A percentile compares a stretch with the other conserved stretches of the same genome.
Evolutionary conservation across 2,329 filamentous ascomycete genomes (phyloP).

Genomic region (Diaporthe vaccinii): DNA sequence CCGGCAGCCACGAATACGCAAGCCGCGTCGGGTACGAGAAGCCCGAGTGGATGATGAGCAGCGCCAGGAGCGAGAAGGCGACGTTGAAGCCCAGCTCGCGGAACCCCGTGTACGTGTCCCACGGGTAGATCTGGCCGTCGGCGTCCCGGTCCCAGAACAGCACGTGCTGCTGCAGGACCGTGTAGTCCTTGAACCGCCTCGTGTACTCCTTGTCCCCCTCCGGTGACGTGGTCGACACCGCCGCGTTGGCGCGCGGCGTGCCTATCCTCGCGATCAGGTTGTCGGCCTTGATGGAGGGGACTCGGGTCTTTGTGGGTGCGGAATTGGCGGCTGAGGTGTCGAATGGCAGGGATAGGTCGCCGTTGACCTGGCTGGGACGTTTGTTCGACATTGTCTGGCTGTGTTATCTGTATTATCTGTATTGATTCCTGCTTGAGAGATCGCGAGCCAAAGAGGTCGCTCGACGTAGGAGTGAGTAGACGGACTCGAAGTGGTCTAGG

Average conservation of each 20-base stretch:
- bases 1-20: constrained; percentile 10
- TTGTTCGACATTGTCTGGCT: neutral
- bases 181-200: constrained; percentile 41
- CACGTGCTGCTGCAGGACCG: constrained; percentile 56
- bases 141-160: constrained; percentile 58
- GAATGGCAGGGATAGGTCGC: neutral
- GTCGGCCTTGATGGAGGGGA: neutral
- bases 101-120: constrained; percentile 56
- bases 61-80: constrained; percentile 54
- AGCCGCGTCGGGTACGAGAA: constrained; percentile 56
- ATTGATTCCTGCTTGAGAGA: neutral
- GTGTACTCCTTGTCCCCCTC: neutral
- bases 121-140: constrained; percentile 56
- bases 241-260: neutral
- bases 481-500: neutral
- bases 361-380: neutral
- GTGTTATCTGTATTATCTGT: no score
- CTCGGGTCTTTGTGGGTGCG: neutral
- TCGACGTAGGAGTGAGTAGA: neutral
- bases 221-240: neutral
- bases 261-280: neutral
- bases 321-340: neutral
- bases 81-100: constrained; percentile 56
- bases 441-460: neutral
- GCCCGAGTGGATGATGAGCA: constrained; percentile 56